Percentiles rank a stretch among this genome's conserved stretches.
Evolutionary conservation across 176 grass and related monocot genomes (phyloP).

Genomic region (Miscanthus lutarioriparius): DNA sequence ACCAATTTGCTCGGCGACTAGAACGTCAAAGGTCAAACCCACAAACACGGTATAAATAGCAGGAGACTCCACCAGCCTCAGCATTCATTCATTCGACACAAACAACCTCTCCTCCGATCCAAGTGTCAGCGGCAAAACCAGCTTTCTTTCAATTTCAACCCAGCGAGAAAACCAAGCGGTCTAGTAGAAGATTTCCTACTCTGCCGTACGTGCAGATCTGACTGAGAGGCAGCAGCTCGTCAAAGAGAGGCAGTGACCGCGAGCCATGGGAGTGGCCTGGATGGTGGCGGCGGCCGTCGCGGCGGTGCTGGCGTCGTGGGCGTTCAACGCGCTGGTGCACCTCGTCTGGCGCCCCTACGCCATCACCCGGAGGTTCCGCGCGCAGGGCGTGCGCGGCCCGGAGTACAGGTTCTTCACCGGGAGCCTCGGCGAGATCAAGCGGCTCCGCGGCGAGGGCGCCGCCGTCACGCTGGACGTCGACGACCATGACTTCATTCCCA

Average conservation of each 20-base stretch:
- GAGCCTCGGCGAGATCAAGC: constrained; percentile 46
- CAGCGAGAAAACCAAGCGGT: neutral
- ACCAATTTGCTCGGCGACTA: neutral
- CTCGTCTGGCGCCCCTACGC: constrained; percentile 42
- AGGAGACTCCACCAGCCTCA: neutral
- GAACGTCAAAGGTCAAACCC: neutral
- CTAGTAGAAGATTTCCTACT: neutral
- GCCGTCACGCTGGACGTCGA: constrained; percentile 17
- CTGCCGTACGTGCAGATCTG: neutral
- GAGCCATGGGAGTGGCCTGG: constrained; percentile 16
- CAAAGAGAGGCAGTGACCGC: neutral
- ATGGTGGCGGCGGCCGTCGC: neutral
- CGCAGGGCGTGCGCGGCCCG: constrained; percentile 53
- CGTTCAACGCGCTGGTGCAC: constrained; percentile 31
- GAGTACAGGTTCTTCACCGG: constrained; percentile 42
- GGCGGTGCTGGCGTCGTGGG: constrained; percentile 20
- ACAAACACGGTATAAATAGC: neutral
- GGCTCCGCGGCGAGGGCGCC: constrained; percentile 27
- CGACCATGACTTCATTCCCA: constrained; percentile 45
- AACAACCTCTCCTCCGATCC: neutral
- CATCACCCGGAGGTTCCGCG: constrained; percentile 13
- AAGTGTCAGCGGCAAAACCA: neutral
- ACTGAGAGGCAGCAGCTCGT: neutral
- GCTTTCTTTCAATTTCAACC: neutral
- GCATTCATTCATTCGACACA: neutral